Evolutionary conservation across 2,329 filamentous ascomycete genomes (phyloP).

Genomic region (Venturiaceae sp.): DNA sequence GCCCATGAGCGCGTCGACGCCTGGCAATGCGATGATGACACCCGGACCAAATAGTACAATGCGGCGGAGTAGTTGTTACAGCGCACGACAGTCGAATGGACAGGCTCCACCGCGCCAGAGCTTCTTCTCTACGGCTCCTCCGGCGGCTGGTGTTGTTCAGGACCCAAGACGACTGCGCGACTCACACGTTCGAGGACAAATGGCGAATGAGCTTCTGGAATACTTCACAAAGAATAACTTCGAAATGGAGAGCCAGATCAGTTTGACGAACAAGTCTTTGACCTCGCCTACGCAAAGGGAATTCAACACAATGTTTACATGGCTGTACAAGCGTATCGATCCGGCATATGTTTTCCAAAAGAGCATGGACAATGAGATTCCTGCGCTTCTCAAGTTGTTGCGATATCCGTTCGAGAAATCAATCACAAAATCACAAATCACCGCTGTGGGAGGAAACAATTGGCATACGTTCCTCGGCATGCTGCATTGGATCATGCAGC

Average conservation of each 20-base stretch:
- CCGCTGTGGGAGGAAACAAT: slow-evolving; percentile 91
- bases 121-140: slow-evolving; percentile 84
- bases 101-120: slow-evolving; percentile 60
- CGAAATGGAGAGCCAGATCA: slow-evolving; percentile 95
- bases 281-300: slow-evolving; percentile 96
- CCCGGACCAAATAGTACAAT: slow-evolving; percentile 47
- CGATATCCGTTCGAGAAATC: slow-evolving; percentile 91
- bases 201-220: slow-evolving; percentile 83
- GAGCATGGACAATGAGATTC: slow-evolving; percentile 90
- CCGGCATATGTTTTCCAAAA: slow-evolving; percentile 90
- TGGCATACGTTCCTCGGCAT: slow-evolving; percentile 92
- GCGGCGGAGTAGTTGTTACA: slow-evolving; percentile 64
- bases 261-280: slow-evolving; percentile 79
- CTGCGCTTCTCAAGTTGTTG: slow-evolving; percentile 82
- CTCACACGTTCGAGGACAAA: slow-evolving; percentile 65
- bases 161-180: slow-evolving; percentile 85
- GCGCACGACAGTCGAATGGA: slow-evolving; percentile 49
- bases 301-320: slow-evolving; percentile 96
- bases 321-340: slow-evolving; percentile 93
- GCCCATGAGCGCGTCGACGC: slow-evolving; percentile 38
- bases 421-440: slow-evolving; percentile 93
- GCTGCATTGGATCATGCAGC: slow-evolving; percentile 98
- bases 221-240: slow-evolving; percentile 92
- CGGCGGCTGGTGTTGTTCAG: slow-evolving; percentile 68
- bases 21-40: slow-evolving; percentile 18